A percentile compares a stretch with the other conserved stretches of the same genome.
These are phyloP conservation scores for Dactylonectria macrodidyma DNA, from an alignment of 2,329 filamentous ascomycete genomes.

Conservation along the genomic window DNA sequence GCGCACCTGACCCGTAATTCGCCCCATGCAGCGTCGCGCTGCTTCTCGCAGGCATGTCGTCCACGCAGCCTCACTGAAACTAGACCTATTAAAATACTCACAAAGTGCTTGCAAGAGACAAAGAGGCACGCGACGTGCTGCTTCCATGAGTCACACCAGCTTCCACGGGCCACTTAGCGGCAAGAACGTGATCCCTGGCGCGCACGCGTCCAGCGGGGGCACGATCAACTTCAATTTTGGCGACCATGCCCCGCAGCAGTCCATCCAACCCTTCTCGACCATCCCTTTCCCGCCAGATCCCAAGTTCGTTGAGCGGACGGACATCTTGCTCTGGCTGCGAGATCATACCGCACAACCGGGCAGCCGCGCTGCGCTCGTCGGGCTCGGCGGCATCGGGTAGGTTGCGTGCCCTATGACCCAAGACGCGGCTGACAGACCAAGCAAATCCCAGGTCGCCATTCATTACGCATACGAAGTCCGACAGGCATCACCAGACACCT, in stretches of 20 bases:
- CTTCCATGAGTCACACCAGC: constrained; percentile 9
- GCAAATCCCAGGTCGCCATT: constrained; percentile 31
- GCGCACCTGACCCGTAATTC: too few relatives aligned
- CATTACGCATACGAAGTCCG: constrained; percentile 21
- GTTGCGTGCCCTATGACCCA: neutral
- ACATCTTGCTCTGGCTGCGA: neutral
- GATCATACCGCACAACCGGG: neutral
- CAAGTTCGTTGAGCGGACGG: constrained; percentile 5
- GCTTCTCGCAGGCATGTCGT: neutral
- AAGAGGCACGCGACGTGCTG: neutral
- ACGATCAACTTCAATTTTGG: neutral
- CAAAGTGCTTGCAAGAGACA: neutral
- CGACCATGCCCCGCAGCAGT: neutral
- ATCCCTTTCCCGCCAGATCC: constrained; percentile 10
- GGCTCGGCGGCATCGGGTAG: constrained; percentile 18
- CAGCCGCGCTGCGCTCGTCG: constrained; percentile 4
- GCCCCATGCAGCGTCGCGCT: neutral
- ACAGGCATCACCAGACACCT: neutral
- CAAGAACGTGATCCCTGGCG: neutral
- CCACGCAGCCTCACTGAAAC: neutral
- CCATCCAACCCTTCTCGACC: neutral
- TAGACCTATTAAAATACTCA: neutral
- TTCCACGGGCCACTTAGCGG: neutral
- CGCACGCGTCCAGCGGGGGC: too few relatives aligned
- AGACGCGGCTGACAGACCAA: neutral